Percentiles rank a stretch among this genome's conserved stretches.
These are phyloP conservation scores for Fusarium sp. DNA, from an alignment of 2,329 filamentous ascomycete species.

Conservation along the genomic window DNA sequence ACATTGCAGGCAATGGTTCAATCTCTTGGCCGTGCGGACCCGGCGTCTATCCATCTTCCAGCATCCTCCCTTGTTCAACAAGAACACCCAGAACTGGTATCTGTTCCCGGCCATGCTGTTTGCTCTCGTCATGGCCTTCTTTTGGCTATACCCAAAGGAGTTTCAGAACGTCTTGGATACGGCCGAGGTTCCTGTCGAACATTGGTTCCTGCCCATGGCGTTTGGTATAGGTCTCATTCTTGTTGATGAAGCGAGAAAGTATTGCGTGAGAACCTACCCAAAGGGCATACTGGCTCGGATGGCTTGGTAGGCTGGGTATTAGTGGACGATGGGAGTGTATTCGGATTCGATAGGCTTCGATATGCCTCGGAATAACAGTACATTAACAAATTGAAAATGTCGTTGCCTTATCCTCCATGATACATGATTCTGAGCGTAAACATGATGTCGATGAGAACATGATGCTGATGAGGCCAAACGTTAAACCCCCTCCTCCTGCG, in stretches of 20 bases:
- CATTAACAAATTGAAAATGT: slow-evolving; percentile 1
- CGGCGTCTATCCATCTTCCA: slow-evolving; percentile 76
- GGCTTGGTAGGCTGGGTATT: slow-evolving; percentile 21
- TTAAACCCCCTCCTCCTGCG: not conserved
- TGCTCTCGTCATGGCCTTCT: slow-evolving; percentile 75
- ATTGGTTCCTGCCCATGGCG: slow-evolving; percentile 82
- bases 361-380: slow-evolving; percentile 5
- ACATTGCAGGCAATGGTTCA: slow-evolving; percentile 72
- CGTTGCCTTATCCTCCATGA: not conserved
- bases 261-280: slow-evolving; percentile 26
- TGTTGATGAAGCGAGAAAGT: slow-evolving; percentile 29
- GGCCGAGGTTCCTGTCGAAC: slow-evolving; percentile 73
- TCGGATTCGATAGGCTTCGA: slow-evolving; percentile 9
- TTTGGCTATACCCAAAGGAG: slow-evolving; percentile 76
- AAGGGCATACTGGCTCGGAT: slow-evolving; percentile 17
- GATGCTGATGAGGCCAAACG: not conserved
- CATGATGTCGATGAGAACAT: not conserved
- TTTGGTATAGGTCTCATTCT: slow-evolving; percentile 64
- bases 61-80: slow-evolving; percentile 76
- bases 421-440: slow-evolving; percentile 13
- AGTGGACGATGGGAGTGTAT: not conserved
- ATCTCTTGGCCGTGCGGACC: slow-evolving; percentile 76
- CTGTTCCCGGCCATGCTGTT: slow-evolving; percentile 79
- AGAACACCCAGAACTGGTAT: slow-evolving; percentile 73
- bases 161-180: slow-evolving; percentile 73